Evolutionary conservation across 495 filamentous ascomycete species (phyloP).

Genomic region (Massariosphaeria phaeospora): DNA sequence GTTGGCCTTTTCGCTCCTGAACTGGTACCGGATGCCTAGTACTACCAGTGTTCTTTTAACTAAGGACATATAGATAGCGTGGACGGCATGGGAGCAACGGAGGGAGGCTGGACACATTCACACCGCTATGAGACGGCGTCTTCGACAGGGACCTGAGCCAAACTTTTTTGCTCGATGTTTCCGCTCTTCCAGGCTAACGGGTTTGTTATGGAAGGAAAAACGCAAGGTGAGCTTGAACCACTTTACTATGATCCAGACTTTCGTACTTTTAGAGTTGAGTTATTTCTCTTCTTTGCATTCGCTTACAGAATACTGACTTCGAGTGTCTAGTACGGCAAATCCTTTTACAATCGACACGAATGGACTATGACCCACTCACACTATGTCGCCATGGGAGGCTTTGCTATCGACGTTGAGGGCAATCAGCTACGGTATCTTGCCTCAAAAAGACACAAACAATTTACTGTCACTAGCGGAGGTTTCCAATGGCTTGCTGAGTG

Average conservation of each 20-base stretch:
- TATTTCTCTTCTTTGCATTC: too few relatives aligned
- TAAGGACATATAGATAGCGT: slow-evolving; percentile 12
- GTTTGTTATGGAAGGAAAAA: neutral
- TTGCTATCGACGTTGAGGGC: slow-evolving; percentile 32
- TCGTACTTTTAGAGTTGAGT: too few relatives aligned
- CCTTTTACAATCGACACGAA: neutral
- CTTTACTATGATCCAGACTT: too few relatives aligned
- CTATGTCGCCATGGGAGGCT: slow-evolving; percentile 45
- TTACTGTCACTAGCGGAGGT: slow-evolving; percentile 29
- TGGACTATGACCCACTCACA: slow-evolving; percentile 44
- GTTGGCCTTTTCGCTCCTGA: slow-evolving; percentile 28
- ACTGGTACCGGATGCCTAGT: neutral
- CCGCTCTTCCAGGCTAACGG: neutral
- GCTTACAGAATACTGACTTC: neutral
- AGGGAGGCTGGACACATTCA: neutral
- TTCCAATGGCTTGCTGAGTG: slow-evolving; percentile 20
- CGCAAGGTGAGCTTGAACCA: neutral
- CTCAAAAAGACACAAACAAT: neutral
- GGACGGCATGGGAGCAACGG: slow-evolving; percentile 14
- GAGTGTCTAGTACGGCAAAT: neutral
- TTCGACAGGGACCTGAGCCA: neutral
- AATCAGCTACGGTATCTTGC: slow-evolving; percentile 24
- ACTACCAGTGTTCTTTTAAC: neutral
- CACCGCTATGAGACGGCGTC: neutral
- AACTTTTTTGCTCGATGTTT: neutral